Conservation (phyloP, 2,329 filamentous ascomycete species). For the Podosphaera xanthii region DNA sequence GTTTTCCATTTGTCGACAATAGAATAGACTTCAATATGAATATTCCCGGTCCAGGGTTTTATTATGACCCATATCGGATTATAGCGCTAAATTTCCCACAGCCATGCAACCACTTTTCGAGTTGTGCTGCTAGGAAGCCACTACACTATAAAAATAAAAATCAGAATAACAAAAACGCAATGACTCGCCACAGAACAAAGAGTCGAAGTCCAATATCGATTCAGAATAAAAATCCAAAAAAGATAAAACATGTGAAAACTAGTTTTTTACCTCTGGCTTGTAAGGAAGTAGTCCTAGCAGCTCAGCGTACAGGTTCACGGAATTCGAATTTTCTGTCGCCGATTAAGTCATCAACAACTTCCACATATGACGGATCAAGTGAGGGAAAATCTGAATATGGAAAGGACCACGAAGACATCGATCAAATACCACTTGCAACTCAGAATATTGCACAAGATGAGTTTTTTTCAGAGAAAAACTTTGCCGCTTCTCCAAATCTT, state of each 20-base stretch:
- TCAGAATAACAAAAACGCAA: neutral
- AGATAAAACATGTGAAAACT: neutral
- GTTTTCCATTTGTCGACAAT: neutral
- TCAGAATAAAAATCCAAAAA: neutral
- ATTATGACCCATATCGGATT: neutral
- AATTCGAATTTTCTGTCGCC: neutral
- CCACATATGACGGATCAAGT: neutral
- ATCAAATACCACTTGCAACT: neutral
- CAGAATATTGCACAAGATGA: neutral
- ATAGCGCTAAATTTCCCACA: neutral
- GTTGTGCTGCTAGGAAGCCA: neutral
- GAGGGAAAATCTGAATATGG: neutral
- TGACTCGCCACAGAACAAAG: neutral
- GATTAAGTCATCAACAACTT: neutral
- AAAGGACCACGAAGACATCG: neutral
- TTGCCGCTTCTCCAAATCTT: neutral
- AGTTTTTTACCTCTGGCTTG: neutral
- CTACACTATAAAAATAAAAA: neutral
- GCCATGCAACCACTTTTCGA: neutral
- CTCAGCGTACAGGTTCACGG: neutral
- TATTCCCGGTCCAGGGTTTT: neutral
- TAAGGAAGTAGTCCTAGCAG: neutral
- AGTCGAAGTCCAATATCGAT: neutral
- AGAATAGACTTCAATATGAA: neutral
- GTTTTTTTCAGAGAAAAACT: neutral